These are phyloP conservation scores for Mycena rosella DNA, from an alignment of 768 basidiomycete species.

Conservation along the genomic window DNA sequence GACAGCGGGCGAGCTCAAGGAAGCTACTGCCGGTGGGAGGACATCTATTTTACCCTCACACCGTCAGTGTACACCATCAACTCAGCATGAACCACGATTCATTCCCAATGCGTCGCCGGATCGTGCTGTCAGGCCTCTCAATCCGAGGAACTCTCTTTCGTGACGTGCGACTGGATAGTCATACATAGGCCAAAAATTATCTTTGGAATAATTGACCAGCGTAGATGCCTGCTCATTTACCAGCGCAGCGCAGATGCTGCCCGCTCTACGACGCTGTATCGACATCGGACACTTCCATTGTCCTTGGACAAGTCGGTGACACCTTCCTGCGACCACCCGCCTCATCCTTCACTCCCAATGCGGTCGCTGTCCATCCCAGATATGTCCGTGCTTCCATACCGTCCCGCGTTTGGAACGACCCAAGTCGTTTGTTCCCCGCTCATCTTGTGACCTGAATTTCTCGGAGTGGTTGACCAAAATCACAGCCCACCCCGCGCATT, in stretches of 20 bases:
- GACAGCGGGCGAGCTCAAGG: neutral
- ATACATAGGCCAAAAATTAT: neutral
- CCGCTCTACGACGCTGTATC: neutral
- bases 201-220: conserved; percentile 6
- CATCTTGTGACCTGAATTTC: neutral
- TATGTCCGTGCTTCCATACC: neutral
- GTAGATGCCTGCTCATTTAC: neutral
- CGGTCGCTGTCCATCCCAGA: neutral
- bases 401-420: neutral
- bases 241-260: neutral
- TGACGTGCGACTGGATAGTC: neutral
- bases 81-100: neutral
- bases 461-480: neutral
- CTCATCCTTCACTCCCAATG: neutral
- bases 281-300: too few relatives aligned
- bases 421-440: neutral
- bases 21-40: neutral
- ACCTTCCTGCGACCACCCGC: too few relatives aligned
- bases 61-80: neutral
- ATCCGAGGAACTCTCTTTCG: neutral
- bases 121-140: neutral
- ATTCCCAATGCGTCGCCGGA: neutral
- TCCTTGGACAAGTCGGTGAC: too few relatives aligned
- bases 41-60: neutral
- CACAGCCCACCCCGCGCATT: neutral